A percentile compares a stretch with the other conserved stretches of the same genome.
Evolutionary conservation across 345 rosid genomes (phyloP).

Genomic region (Carallia pectinifolia): DNA sequence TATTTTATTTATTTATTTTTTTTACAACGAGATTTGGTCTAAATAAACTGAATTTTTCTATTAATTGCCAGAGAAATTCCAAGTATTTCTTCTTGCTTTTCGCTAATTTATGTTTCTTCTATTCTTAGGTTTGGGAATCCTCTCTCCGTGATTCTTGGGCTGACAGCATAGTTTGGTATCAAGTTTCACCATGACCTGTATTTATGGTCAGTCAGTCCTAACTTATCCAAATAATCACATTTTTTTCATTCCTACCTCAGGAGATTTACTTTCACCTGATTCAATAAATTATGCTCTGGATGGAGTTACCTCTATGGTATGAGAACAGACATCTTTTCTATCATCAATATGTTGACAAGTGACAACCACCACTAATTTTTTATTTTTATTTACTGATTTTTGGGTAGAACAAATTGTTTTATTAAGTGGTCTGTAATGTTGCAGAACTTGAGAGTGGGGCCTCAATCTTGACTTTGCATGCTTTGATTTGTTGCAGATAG

Average conservation of each 20-base stretch:
- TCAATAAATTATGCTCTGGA: slow-evolving; percentile 46
- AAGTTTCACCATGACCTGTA: slow-evolving; percentile 27
- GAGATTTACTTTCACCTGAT: slow-evolving; percentile 56
- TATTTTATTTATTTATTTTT: not conserved
- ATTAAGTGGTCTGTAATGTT: no score
- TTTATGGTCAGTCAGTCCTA: not conserved
- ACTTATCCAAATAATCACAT: not conserved
- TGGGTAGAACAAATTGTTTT: no score
- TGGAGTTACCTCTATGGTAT: slow-evolving; percentile 62
- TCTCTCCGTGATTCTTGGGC: slow-evolving; percentile 54
- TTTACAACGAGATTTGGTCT: not conserved
- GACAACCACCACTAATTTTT: no score
- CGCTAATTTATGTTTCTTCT: not conserved
- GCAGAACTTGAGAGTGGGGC: no score
- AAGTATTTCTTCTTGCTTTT: not conserved
- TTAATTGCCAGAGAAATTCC: not conserved
- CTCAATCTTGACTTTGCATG: no score
- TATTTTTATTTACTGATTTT: no score
- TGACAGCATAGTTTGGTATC: slow-evolving; percentile 49
- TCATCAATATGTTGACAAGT: no score
- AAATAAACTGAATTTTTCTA: not conserved
- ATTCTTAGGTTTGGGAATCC: slow-evolving; percentile 52
- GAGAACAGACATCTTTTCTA: not conserved
- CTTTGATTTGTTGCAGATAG: no score
- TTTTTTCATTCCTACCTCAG: slow-evolving; percentile 18